Evolutionary conservation across 768 basidiomycete species (phyloP), one percentile per base, ranked within the genome.

Genomic region (Tricholoma flavovirens): DNA sequence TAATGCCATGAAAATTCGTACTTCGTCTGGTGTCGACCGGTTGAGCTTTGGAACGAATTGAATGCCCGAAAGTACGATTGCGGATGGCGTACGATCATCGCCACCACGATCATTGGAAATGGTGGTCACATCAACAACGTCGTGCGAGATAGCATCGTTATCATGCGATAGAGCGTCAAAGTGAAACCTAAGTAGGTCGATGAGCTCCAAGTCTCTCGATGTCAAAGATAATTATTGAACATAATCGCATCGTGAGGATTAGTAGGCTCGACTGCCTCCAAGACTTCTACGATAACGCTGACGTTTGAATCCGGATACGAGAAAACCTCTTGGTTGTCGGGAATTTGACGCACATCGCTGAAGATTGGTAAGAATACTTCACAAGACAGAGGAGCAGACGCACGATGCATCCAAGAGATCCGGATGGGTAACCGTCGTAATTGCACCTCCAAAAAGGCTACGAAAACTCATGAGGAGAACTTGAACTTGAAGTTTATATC

Each of bases 251-350:
- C 82, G 43, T 74, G 65, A 35, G 77, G 75, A 55, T 83, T 77
- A 11, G 65, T 59, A n/a, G 72, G 69, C 32, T 84, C 76, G 22
- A 96, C 92, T 56, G 83, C 77, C 67, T 92, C 70, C 11, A 98
- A 73, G 21, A 97, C 81, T 66, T 99, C 97, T 24, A 97, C 71
- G 50, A 98, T 80, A 59, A 95, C 79, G 65, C 88, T 93, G 61
- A 84, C 74, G 49, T 78, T 77, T 5, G 84, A 88, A 49, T 82
- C 70, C 5, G 81, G 80, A 54, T 85, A 86, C 55, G 97, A 68
- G 71, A 93, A 88, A 40, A 97, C 96, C 67, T 98, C 97, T 70
- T 99, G 96, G 4, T 84, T 93, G 67, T 98, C 89, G 12, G 97
- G 95, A 11, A 99, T 77, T 71, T 98, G 90, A 53, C 96, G 91